Evolutionary conservation across 2,329 filamentous ascomycete genomes (phyloP).

Genomic region (Claviceps arundinis): DNA sequence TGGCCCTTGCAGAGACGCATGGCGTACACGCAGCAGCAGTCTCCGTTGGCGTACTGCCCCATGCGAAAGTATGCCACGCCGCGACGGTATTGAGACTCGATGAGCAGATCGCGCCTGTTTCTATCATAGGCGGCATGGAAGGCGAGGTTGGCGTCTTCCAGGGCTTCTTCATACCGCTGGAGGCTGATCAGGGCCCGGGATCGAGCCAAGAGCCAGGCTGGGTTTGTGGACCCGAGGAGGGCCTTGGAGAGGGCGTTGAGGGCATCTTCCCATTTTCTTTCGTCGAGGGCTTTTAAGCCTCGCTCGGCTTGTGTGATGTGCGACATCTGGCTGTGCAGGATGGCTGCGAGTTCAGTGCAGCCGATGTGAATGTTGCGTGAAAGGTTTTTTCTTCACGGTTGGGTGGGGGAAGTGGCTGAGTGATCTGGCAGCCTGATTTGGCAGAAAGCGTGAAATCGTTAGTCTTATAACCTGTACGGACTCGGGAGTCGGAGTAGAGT

Average conservation of each 20-base stretch:
- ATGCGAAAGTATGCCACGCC: constrained; percentile 60
- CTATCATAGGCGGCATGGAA: constrained; percentile 50
- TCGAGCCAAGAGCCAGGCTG: constrained; percentile 69
- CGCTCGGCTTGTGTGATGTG: constrained; percentile 35
- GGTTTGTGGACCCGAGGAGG: constrained; percentile 51
- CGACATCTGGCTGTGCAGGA: constrained; percentile 29
- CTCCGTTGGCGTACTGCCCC: constrained; percentile 60
- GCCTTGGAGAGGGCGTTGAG: constrained; percentile 56
- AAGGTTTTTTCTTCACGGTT: neutral
- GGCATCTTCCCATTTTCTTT: constrained; percentile 51
- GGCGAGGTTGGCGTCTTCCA: constrained; percentile 56
- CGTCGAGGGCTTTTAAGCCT: constrained; percentile 53
- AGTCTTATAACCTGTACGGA: no score
- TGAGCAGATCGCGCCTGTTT: constrained; percentile 61
- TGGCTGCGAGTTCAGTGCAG: neutral
- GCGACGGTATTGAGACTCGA: constrained; percentile 70
- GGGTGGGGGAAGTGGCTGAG: neutral
- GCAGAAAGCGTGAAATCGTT: no score
- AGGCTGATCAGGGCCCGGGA: constrained; percentile 64
- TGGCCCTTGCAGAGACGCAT: constrained; percentile 24
- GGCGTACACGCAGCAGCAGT: constrained; percentile 52
- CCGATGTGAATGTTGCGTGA: no score
- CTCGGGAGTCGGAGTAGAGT: no score
- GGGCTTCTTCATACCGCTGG: constrained; percentile 46
- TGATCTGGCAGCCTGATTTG: no score